A percentile compares a stretch with the other conserved stretches of the same genome.
phyloP scores from a whole-genome alignment of 345 rosid species.

The Dimocarpus longan region DNA sequence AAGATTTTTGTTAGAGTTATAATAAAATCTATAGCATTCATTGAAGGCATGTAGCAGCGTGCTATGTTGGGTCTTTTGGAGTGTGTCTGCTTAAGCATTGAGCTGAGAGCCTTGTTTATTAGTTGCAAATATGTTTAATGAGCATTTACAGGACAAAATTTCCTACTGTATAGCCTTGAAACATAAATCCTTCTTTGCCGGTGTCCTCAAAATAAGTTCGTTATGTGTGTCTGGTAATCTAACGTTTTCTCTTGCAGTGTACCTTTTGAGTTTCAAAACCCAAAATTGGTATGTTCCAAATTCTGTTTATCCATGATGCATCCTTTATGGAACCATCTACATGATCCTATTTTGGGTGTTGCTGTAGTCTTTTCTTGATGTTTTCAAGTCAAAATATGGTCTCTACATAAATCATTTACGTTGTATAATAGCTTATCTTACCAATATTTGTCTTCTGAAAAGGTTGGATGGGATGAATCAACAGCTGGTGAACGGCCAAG shows the following conservation, averaged over 20 bases:
- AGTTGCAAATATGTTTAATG: not conserved
- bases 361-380: not conserved
- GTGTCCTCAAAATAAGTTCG: no score
- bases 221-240: not conserved
- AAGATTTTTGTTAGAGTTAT: not conserved
- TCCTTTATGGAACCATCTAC: not conserved
- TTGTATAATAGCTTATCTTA: conserved; percentile 9
- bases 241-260: not conserved
- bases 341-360: not conserved
- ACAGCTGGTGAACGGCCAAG: conserved; percentile 87
- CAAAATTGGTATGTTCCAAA: not conserved
- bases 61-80: not conserved
- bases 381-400: not conserved
- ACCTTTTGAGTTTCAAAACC: not conserved
- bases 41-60: not conserved
- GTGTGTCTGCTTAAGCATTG: not conserved
- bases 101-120: not conserved
- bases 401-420: not conserved
- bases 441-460: conserved; percentile 20
- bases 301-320: not conserved
- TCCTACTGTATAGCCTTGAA: not conserved
- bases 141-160: not conserved
- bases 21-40: not conserved
- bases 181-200: not conserved
- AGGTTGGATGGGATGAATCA: conserved; percentile 99